These are phyloP conservation scores for Trypanosoma theileri DNA, from an alignment of 208 protist species.

Conservation along the genomic window DNA sequence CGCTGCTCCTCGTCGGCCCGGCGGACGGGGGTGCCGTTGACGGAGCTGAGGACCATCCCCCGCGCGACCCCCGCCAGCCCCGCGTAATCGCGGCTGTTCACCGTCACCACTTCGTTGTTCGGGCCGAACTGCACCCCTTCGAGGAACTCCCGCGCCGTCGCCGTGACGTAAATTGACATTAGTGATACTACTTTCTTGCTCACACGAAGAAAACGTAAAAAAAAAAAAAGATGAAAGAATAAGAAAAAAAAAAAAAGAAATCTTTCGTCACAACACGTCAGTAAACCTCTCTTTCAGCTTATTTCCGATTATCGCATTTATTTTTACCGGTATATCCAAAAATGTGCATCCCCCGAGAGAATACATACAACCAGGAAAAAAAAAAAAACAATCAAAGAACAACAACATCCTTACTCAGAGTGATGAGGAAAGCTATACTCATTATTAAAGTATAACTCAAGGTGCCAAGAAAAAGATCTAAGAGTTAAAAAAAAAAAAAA, in stretches of 20 bases:
- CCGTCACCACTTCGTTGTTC: constrained; percentile 48
- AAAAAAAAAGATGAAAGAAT: constrained; percentile 3
- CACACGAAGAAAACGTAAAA: neutral
- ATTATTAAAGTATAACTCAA: neutral
- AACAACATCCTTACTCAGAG: too few species aligned
- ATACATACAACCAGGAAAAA: too few species aligned
- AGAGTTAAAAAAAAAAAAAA: constrained; percentile 11
- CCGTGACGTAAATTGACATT: constrained; percentile 50
- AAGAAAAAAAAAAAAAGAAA: neutral
- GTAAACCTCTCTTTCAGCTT: too few species aligned
- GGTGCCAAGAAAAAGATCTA: neutral
- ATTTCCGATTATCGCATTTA: too few species aligned
- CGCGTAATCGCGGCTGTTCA: constrained; percentile 36
- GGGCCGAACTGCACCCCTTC: constrained; percentile 50
- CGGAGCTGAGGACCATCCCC: constrained; percentile 78
- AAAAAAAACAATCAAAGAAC: too few species aligned
- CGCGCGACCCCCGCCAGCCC: constrained; percentile 37
- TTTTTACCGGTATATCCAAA: too few species aligned
- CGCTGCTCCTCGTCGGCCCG: constrained; percentile 50
- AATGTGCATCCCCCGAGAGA: too few species aligned
- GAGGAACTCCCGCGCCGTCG: constrained; percentile 53
- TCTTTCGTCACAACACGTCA: too few species aligned
- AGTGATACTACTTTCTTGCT: constrained; percentile 12
- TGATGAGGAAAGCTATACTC: too few species aligned
- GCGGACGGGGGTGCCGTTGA: constrained; percentile 64